These are phyloP conservation scores for Flaveria ramosissima DNA, from an alignment of 129 eudicot genomes.

Conservation along the genomic window DNA sequence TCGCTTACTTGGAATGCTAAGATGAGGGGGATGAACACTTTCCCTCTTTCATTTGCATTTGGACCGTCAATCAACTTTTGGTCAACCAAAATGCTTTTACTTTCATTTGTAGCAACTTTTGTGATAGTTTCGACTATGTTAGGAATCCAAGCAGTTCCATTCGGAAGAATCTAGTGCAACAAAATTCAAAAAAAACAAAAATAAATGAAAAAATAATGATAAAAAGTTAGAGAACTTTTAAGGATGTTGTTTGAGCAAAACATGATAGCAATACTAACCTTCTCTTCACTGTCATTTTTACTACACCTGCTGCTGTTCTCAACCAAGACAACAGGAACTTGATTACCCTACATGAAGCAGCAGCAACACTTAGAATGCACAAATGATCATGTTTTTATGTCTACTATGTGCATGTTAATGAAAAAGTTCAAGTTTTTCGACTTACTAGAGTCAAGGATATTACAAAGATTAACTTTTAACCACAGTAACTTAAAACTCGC, in stretches of 20 bases:
- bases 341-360: constrained; percentile 44
- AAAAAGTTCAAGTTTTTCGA: background rate
- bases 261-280: constrained; percentile 42
- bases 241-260: background rate
- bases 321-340: constrained; percentile 79
- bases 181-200: background rate
- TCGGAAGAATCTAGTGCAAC: constrained; percentile 67
- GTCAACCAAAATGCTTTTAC: constrained; percentile 71
- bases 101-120: constrained; percentile 67
- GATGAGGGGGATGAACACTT: constrained; percentile 62
- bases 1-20: constrained; percentile 65
- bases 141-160: constrained; percentile 85
- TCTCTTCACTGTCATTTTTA: constrained; percentile 83
- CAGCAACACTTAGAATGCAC: constrained; percentile 16
- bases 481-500: background rate
- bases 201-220: background rate
- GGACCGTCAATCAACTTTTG: constrained; percentile 89
- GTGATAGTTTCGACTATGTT: constrained; percentile 62
- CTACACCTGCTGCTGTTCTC: constrained; percentile 94
- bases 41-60: constrained; percentile 75
- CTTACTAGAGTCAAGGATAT: background rate
- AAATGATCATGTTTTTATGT: background rate
- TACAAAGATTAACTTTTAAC: constrained; percentile 9
- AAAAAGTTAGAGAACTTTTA: background rate
- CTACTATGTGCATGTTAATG: constrained; percentile 1